Conservation (phyloP, 306 rosid genomes). For the Macrotyloma uniflorum region DNA sequence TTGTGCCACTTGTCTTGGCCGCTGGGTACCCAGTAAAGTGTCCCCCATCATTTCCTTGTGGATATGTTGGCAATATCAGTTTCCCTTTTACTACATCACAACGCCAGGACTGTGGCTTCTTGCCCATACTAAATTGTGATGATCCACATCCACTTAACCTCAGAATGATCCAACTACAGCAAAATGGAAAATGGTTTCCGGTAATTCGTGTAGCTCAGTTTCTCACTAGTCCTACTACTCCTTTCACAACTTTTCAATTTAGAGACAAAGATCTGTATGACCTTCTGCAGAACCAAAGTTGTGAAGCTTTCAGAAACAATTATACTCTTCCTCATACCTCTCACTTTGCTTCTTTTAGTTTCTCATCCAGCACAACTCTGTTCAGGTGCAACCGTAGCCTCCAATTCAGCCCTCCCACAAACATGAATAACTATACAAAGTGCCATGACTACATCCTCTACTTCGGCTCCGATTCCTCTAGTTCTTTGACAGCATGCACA, state of each 20-base stretch:
- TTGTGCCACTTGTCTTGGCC: conserved; percentile 19
- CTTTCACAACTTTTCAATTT: neutral
- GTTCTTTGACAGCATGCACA: conserved; percentile 36
- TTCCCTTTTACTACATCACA: conserved; percentile 41
- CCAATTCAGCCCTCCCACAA: neutral
- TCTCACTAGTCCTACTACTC: neutral
- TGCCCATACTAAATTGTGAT: conserved; percentile 20
- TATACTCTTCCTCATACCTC: conserved; percentile 33
- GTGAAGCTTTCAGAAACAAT: conserved; percentile 35
- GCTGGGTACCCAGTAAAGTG: neutral
- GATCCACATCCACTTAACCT: accelerated
- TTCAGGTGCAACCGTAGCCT: conserved; percentile 40
- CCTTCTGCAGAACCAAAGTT: conserved; percentile 4
- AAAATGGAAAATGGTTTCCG: conserved; percentile 17
- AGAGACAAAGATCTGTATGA: conserved; percentile 3
- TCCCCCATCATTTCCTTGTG: conserved; percentile 37
- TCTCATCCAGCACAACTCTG: neutral
- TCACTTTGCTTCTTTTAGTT: neutral
- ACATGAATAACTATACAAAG: neutral
- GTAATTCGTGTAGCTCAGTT: accelerated
- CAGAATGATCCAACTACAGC: conserved; percentile 13
- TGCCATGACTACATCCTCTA: conserved; percentile 12
- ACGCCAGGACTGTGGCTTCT: conserved; percentile 43
- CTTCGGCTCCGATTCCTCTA: neutral
- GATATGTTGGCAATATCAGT: conserved; percentile 29